Evolutionary conservation across 2,329 filamentous ascomycete species (phyloP).

Genomic region (Botrytis tulipae): DNA sequence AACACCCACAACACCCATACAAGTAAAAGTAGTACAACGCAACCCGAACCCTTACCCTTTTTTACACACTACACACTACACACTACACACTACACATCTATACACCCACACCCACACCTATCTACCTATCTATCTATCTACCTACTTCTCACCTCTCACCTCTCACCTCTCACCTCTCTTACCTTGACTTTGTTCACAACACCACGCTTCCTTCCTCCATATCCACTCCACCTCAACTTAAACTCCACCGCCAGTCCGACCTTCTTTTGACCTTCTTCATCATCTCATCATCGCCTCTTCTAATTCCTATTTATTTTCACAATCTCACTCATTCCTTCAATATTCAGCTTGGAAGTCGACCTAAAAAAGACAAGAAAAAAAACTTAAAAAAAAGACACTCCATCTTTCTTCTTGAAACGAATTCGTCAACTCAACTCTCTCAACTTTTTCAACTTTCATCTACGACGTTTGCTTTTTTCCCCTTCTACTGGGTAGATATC

Average conservation of each 20-base stretch:
- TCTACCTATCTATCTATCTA: too few species aligned
- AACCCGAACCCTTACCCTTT: not conserved
- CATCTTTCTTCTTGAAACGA: constrained; percentile 6
- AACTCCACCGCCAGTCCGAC: constrained; percentile 13
- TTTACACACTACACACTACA: not conserved
- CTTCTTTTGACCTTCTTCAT: constrained; percentile 8
- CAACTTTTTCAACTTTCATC: not conserved
- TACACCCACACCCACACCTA: too few species aligned
- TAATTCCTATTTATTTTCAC: not conserved
- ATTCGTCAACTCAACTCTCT: not conserved
- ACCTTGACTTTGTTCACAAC: not conserved
- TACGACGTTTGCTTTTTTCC: not conserved
- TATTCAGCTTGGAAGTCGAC: constrained; percentile 1
- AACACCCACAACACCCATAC: not conserved
- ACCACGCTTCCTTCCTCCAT: constrained; percentile 1
- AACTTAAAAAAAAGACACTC: not conserved
- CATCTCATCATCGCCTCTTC: not conserved
- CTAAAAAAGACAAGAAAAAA: not conserved
- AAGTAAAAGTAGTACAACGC: not conserved
- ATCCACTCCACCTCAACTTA: constrained; percentile 6
- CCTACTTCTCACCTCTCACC: too few species aligned
- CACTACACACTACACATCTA: not conserved
- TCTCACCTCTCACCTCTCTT: not conserved
- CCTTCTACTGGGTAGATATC: not conserved
- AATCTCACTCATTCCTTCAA: constrained; percentile 9